Conservation (phyloP, 148 eudicot species). For the Vaccinium myrtillus region DNA sequence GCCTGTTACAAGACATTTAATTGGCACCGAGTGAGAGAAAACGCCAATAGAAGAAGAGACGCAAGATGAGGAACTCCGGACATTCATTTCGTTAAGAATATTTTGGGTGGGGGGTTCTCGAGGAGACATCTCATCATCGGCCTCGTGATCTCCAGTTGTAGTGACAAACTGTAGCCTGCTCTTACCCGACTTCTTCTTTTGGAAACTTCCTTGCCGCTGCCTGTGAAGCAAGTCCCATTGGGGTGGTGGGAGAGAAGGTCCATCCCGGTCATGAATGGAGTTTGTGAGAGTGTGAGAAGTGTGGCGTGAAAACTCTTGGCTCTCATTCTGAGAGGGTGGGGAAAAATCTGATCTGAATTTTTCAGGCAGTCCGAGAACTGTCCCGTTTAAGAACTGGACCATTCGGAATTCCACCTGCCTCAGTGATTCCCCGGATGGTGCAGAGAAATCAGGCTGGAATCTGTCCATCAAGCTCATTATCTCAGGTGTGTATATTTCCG, state of each 20-base stretch:
- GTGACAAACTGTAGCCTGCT: constrained; percentile 94
- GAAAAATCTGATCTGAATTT: constrained; percentile 65
- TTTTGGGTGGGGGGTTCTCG: constrained; percentile 45
- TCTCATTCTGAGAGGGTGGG: constrained; percentile 68
- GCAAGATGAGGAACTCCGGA: constrained; percentile 28
- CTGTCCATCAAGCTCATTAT: constrained; percentile 53
- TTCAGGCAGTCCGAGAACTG: constrained; percentile 62
- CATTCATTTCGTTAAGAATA: constrained; percentile 38
- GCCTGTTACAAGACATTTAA: constrained; percentile 84
- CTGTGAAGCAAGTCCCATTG: constrained; percentile 76
- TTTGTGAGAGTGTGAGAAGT: constrained; percentile 36
- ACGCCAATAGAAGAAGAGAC: constrained; percentile 59
- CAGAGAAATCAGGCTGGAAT: constrained; percentile 82
- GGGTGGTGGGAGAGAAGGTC: constrained; percentile 43
- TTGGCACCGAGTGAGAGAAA: constrained; percentile 80
- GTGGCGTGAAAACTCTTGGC: constrained; percentile 46
- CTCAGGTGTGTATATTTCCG: constrained; percentile 81
- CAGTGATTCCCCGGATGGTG: constrained; percentile 94
- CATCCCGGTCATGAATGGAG: constrained; percentile 47
- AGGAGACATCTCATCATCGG: constrained; percentile 87
- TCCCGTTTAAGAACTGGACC: constrained; percentile 75
- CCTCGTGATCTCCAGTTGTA: constrained; percentile 70
- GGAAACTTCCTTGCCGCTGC: constrained; percentile 47
- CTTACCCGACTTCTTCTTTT: constrained; percentile 85
- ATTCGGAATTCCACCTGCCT: constrained; percentile 94